Conservation (phyloP, 73 alveolate species). For the Strombidium stylifer region DNA sequence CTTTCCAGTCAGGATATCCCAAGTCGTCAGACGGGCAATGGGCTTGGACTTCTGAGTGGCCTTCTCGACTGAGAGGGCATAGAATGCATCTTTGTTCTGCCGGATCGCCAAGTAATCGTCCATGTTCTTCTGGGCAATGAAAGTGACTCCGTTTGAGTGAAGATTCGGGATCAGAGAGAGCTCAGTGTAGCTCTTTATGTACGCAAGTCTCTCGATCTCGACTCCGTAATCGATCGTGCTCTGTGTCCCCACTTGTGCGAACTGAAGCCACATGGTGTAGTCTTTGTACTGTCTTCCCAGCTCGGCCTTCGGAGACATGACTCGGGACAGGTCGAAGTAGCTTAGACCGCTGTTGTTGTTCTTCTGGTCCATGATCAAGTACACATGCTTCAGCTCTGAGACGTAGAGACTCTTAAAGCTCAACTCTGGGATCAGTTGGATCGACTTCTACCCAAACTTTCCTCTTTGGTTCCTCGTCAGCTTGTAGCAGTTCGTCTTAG, state of each 20-base stretch:
- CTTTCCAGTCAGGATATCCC: conserved; percentile 31
- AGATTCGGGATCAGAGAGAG: conserved; percentile 18
- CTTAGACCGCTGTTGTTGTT: conserved; percentile 1
- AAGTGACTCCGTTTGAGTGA: conserved; percentile 18
- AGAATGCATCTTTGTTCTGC: conserved; percentile 6
- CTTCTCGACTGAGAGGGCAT: too few species aligned
- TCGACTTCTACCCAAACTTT: too few species aligned
- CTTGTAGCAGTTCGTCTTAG: too few species aligned
- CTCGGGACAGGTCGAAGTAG: too few species aligned
- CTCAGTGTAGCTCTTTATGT: background rate
- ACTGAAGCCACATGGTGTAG: too few species aligned
- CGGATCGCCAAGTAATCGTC: conserved; percentile 11
- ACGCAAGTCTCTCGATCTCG: conserved; percentile 1
- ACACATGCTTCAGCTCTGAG: conserved; percentile 13
- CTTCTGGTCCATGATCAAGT: conserved; percentile 11
- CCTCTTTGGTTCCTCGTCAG: too few species aligned
- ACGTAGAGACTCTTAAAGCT: conserved; percentile 11
- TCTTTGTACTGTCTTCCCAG: too few species aligned
- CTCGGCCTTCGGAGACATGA: too few species aligned
- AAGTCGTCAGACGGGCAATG: conserved; percentile 9
- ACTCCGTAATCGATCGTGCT: conserved; percentile 18
- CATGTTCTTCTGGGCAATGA: conserved; percentile 16
- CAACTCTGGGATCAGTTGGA: background rate
- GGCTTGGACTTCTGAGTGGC: too few species aligned
- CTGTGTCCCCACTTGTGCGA: conserved; percentile 9